phyloP scores from a whole-genome alignment of 2,329 filamentous ascomycete genomes.

The Trichoderma semiorbis region DNA sequence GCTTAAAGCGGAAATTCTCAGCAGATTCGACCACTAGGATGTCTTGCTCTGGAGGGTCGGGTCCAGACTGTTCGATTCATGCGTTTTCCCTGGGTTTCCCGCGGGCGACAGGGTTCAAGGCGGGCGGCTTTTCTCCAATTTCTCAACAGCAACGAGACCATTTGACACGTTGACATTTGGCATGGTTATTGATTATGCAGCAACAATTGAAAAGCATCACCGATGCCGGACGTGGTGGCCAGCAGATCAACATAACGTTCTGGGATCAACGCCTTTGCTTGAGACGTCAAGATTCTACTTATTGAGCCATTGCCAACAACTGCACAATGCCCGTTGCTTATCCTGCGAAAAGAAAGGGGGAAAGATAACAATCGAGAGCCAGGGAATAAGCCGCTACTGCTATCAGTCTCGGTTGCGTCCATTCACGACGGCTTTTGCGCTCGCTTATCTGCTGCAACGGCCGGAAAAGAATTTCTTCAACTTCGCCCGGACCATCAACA shows the following conservation, averaged over 20 bases:
- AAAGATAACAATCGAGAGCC: not conserved
- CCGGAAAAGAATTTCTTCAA: not conserved
- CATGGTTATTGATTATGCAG: not conserved
- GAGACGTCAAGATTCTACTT: not conserved
- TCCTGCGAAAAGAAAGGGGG: not conserved
- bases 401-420: not conserved
- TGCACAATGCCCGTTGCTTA: not conserved
- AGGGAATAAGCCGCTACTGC: not conserved
- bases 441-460: not conserved
- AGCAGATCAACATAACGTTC: not conserved
- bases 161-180: not conserved
- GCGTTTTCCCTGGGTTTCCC: not conserved
- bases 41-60: not conserved
- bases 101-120: not conserved
- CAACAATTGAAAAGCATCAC: not conserved
- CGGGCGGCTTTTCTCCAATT: not conserved
- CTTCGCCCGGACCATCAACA: not conserved
- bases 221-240: not conserved
- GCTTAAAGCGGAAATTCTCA: conserved; percentile 17
- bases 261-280: not conserved
- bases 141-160: not conserved
- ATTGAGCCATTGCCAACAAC: not conserved
- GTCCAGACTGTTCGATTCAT: not conserved
- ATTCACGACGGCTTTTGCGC: not conserved
- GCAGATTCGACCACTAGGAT: conserved; percentile 15